Evolutionary conservation across 2,329 filamentous ascomycete species (phyloP).

Genomic region (Fusarium sp.): DNA sequence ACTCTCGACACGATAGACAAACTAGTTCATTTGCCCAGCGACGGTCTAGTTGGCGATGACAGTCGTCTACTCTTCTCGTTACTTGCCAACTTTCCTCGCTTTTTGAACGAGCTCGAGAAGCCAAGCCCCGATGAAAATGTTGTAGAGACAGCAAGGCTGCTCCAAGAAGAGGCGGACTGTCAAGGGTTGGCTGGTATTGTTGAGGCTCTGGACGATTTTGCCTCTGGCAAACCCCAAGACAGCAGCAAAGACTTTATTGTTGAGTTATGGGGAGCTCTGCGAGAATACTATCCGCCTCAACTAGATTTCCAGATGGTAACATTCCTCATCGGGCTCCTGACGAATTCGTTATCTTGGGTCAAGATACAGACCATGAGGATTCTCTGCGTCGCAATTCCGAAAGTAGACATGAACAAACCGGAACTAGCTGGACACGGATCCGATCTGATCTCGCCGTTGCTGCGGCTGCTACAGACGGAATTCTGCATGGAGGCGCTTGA

Average conservation of each 20-base stretch:
- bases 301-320: conserved; percentile 87
- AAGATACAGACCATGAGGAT: conserved; percentile 94
- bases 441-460: conserved; percentile 91
- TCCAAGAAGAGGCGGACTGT: conserved; percentile 77
- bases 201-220: conserved; percentile 75
- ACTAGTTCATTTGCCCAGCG: conserved; percentile 81
- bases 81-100: conserved; percentile 91
- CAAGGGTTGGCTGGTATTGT: conserved; percentile 76
- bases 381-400: conserved; percentile 83
- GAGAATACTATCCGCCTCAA: conserved; percentile 81
- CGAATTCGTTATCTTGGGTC: conserved; percentile 89
- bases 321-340: conserved; percentile 90
- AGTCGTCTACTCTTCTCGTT: conserved; percentile 84
- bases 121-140: conserved; percentile 65
- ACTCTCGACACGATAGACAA: conserved; percentile 82
- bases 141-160: conserved; percentile 72
- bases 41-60: conserved; percentile 83
- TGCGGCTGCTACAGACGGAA: conserved; percentile 90
- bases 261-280: conserved; percentile 78
- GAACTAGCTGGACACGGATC: conserved; percentile 92
- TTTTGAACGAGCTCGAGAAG: conserved; percentile 82
- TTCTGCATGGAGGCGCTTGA: conserved; percentile 92
- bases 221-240: conserved; percentile 71
- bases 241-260: conserved; percentile 80
- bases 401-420: conserved; percentile 91